Evolutionary conservation across 306 rosid genomes (phyloP), one percentile per base, ranked within the genome.

Genomic region (Acacia acuminata): DNA sequence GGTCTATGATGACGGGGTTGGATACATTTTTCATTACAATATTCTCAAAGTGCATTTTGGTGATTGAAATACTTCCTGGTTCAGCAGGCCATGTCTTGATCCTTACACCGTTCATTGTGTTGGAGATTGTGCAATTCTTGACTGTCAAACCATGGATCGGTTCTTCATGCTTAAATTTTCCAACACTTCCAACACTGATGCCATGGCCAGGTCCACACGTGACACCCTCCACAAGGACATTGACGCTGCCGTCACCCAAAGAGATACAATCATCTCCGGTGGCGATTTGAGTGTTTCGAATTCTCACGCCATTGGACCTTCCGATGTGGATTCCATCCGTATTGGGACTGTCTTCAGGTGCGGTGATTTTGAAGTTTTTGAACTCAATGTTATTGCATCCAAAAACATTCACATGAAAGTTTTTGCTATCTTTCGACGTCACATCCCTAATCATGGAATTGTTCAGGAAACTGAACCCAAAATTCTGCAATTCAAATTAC

Each of bases 261-360:
- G 88, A 90, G 58, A 90, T 48, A 58, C 91, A 90, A 58, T 90
- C 93, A 36, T 90, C 90, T 24, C 90, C 91, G 0, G 88, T 86
- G 17, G 6, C 66, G 3, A 87, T 85, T 0, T 9, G 22, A 3
- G 84, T 2, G 34, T 87, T 71, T 1, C 19, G 66, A n/a, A 87
- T 64, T 38, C 9, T 78, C 67, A 89, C 78, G 9, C 43, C 56
- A 0, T 43, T 70, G 14, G 90, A 89, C 11, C 88, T 85, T 2
- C 88, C 89, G 1, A 89, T 27, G 64, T 89, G 90, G 38, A 63
- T 63, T 63, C 68, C 68, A 11, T 63, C 68, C 0, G 68, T 63
- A 14, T 63, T 63, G 40, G 68, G 68, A 25, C 68, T 63, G 8
- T 63, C 15, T 63, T 27, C 68, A 12, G 68, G 68, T 4, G 68